Conservation (phyloP, 768 basidiomycete genomes). For the Kondoa subrosea region DNA sequence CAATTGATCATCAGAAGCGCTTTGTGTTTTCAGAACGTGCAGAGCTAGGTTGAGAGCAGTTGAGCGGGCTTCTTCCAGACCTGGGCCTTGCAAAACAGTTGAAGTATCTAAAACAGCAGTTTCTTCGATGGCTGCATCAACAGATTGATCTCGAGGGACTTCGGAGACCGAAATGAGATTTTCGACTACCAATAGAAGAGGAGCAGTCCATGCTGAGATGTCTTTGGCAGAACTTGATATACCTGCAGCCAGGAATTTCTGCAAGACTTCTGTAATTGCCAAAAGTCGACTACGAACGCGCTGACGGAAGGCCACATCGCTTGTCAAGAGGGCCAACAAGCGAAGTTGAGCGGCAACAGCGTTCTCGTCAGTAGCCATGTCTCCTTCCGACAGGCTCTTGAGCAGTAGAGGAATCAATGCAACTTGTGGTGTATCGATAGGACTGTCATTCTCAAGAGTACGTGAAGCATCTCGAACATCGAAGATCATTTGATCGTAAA, state of each 20-base stretch:
- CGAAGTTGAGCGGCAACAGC: not conserved
- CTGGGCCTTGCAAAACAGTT: slow-evolving; percentile 40
- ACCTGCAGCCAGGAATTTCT: not conserved
- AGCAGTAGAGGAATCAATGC: not conserved
- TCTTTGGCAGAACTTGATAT: not conserved
- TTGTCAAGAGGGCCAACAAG: not conserved
- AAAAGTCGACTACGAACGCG: not conserved
- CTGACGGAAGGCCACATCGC: slow-evolving; percentile 1
- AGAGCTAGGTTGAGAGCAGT: not conserved
- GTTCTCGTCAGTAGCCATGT: not conserved
- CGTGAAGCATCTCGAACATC: slow-evolving; percentile 52
- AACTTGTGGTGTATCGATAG: not conserved
- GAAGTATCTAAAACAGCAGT: slow-evolving; percentile 34
- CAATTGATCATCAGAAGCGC: slow-evolving; percentile 48
- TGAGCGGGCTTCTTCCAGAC: slow-evolving; percentile 44
- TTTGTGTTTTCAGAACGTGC: slow-evolving; percentile 35
- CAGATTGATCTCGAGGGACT: slow-evolving; percentile 53
- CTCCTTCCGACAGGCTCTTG: not conserved
- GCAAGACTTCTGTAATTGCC: not conserved
- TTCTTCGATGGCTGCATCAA: slow-evolving; percentile 29
- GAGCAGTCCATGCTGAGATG: slow-evolving; percentile 66
- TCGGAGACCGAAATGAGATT: slow-evolving; percentile 59
- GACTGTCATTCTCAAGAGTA: not conserved
- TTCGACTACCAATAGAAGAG: slow-evolving; percentile 70
- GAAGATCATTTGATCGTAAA: slow-evolving; percentile 71